Conservation (phyloP, 305 asterid genomes). For the Fraxinus xanthoxyloides region DNA sequence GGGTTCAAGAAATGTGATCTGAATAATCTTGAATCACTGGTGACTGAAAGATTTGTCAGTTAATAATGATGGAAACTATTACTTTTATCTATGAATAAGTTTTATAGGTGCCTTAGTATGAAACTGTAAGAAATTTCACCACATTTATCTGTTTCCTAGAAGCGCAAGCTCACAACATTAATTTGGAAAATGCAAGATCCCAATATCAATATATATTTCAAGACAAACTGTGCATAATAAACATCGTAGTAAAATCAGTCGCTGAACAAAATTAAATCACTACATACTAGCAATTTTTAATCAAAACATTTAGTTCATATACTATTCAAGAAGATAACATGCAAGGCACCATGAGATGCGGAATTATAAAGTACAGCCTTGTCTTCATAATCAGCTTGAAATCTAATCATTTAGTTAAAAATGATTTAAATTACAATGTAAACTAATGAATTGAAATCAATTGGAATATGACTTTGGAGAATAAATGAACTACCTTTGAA, state of each 20-base stretch:
- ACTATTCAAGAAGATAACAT: neutral
- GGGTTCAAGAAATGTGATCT: neutral
- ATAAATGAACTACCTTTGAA: neutral
- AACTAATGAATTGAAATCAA: neutral
- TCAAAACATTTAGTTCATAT: neutral
- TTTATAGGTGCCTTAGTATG: neutral
- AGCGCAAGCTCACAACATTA: neutral
- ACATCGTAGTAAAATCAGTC: neutral
- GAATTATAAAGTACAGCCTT: neutral
- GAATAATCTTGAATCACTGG: neutral
- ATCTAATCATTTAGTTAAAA: neutral
- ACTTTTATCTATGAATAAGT: neutral
- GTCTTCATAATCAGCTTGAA: neutral
- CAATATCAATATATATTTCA: neutral
- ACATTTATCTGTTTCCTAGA: neutral
- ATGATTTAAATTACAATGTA: neutral
- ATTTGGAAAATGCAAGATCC: neutral
- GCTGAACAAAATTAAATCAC: neutral
- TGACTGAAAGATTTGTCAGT: neutral
- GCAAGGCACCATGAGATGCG: neutral
- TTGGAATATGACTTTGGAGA: neutral
- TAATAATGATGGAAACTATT: neutral
- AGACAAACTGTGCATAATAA: neutral
- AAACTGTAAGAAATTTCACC: neutral
- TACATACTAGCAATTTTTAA: neutral